These are phyloP conservation scores for Aspergillus melleus DNA, from an alignment of 2,329 filamentous ascomycete genomes.

Conservation along the genomic window DNA sequence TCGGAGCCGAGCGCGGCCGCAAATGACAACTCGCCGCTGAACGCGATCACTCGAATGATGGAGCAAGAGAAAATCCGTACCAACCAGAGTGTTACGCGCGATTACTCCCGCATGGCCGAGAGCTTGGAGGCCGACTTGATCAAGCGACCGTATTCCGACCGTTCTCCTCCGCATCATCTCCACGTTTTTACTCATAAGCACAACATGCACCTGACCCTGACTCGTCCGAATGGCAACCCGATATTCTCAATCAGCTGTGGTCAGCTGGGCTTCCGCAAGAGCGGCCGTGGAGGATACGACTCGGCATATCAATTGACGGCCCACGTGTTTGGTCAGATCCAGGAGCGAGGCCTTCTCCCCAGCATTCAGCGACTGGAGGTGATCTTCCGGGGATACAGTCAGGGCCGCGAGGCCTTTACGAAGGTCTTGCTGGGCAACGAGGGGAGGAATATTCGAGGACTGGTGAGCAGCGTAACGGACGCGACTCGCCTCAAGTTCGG, in stretches of 20 bases:
- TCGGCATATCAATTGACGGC: conserved; percentile 86
- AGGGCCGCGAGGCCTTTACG: conserved; percentile 80
- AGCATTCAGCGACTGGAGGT: conserved; percentile 79
- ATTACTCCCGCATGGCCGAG: conserved; percentile 35
- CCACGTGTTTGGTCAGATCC: conserved; percentile 79
- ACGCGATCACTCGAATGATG: conserved; percentile 34
- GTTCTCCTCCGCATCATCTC: conserved; percentile 69
- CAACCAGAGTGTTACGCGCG: conserved; percentile 21
- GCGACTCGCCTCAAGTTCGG: conserved; percentile 92
- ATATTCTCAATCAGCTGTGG: conserved; percentile 80
- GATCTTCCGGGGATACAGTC: conserved; percentile 79
- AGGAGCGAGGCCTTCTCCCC: conserved; percentile 74
- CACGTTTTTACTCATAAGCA: conserved; percentile 87
- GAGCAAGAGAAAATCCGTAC: conserved; percentile 21
- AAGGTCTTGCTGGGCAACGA: conserved; percentile 88
- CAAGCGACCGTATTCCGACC: conserved; percentile 37
- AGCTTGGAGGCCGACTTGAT: conserved; percentile 37
- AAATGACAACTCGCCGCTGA: conserved; percentile 26
- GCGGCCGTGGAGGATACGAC: conserved; percentile 79
- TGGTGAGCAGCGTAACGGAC: conserved; percentile 80
- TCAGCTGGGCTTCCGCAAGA: conserved; percentile 88
- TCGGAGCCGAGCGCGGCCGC: conserved; percentile 12
- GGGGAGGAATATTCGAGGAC: conserved; percentile 70
- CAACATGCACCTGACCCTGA: conserved; percentile 92
- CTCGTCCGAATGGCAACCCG: conserved; percentile 74